Conservation (phyloP, 768 basidiomycete genomes). For the Suillus lakei region DNA sequence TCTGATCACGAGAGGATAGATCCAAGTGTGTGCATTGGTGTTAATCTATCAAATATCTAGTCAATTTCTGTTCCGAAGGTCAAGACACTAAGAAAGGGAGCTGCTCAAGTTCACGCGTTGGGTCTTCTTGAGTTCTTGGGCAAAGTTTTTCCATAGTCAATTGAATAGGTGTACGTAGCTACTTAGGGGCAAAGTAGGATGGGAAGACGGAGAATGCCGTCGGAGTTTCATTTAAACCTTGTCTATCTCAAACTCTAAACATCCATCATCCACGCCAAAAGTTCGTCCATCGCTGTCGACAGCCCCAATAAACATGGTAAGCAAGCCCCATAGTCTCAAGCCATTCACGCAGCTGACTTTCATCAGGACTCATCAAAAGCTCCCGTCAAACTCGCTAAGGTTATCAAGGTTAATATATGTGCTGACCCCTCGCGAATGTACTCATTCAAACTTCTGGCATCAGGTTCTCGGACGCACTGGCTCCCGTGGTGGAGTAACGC, state of each 20-base stretch:
- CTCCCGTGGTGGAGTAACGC: conserved; percentile 98
- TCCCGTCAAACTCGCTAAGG: conserved; percentile 97
- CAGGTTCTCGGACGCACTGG: conserved; percentile 98
- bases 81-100: no score
- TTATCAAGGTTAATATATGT: conserved; percentile 75
- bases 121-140: no score
- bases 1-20: no score
- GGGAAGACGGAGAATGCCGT: conserved; percentile 8
- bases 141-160: no score
- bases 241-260: conserved; percentile 12
- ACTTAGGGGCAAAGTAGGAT: no score
- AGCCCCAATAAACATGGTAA: conserved; percentile 12
- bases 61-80: no score
- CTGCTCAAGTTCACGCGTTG: no score
- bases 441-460: conserved; percentile 16
- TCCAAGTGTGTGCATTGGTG: no score
- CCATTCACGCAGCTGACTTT: neutral
- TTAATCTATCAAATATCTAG: no score
- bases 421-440: neutral
- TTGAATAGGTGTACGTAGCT: no score
- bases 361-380: conserved; percentile 82
- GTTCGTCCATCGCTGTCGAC: conserved; percentile 9
- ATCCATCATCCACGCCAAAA: conserved; percentile 7
- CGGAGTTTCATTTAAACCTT: conserved; percentile 14
- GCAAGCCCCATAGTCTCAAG: neutral